phyloP scores from a whole-genome alignment of 2,329 filamentous ascomycete genomes.

The Venturia oleaginea region DNA sequence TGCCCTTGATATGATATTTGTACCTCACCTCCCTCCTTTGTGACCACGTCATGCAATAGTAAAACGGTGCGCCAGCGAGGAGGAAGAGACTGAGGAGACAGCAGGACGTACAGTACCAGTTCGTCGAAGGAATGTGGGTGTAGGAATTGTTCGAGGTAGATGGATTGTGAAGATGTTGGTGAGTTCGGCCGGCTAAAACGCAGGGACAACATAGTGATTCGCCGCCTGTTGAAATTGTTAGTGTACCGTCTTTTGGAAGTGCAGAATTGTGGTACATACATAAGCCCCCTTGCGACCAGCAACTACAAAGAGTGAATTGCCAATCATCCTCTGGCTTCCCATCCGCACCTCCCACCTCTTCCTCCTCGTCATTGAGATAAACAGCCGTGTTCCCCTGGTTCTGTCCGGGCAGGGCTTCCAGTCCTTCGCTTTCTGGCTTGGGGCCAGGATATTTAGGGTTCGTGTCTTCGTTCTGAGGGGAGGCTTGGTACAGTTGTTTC shows the following conservation, averaged over 20 bases:
- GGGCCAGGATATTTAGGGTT: background rate
- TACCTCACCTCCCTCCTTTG: constrained; percentile 12
- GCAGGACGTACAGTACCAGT: constrained; percentile 9
- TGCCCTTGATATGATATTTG: constrained; percentile 14
- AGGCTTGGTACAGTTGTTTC: background rate
- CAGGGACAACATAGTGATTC: constrained; percentile 14
- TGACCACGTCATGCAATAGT: constrained; percentile 9
- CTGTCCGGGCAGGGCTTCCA: background rate
- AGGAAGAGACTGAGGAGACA: background rate
- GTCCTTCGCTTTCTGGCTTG: background rate
- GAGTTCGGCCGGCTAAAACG: constrained; percentile 13
- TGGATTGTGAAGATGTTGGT: constrained; percentile 12
- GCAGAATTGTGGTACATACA: background rate
- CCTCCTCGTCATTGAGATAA: background rate
- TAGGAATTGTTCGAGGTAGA: background rate
- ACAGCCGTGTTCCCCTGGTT: background rate
- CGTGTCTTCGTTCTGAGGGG: background rate
- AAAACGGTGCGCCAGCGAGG: background rate
- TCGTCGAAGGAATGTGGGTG: constrained; percentile 11
- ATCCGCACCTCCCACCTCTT: background rate
- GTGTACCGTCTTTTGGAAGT: background rate
- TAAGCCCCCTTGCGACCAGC: background rate
- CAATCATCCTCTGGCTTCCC: background rate
- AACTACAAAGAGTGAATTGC: background rate
- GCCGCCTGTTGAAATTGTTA: background rate